A percentile compares a stretch with the other conserved stretches of the same genome.
These are phyloP conservation scores for Fusarium fracticaudum DNA, from an alignment of 2,329 filamentous ascomycete genomes.

Conservation along the genomic window DNA sequence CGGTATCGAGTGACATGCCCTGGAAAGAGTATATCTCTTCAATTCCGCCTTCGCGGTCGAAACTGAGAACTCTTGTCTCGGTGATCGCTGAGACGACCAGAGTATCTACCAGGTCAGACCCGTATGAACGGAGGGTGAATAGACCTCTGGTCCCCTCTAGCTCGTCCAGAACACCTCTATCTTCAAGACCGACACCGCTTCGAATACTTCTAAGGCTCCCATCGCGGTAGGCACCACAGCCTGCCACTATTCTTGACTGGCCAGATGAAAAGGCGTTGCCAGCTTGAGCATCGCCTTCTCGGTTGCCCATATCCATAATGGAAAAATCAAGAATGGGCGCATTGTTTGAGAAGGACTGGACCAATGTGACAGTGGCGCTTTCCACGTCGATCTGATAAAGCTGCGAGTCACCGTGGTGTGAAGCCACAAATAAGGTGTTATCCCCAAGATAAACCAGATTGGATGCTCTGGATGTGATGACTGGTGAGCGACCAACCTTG, in stretches of 20 bases:
- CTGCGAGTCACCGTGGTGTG: constrained; percentile 92
- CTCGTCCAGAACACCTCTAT: constrained; percentile 82
- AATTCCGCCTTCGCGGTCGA: constrained; percentile 77
- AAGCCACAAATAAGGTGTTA: constrained; percentile 84
- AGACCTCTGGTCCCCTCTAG: constrained; percentile 78
- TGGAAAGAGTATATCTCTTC: constrained; percentile 85
- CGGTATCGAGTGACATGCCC: constrained; percentile 73
- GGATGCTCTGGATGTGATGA: constrained; percentile 76
- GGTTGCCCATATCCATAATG: constrained; percentile 94
- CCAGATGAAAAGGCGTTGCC: constrained; percentile 94
- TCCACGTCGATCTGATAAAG: constrained; percentile 69
- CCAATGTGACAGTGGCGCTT: constrained; percentile 63
- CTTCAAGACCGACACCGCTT: constrained; percentile 92
- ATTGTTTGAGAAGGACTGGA: constrained; percentile 80
- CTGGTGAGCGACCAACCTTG: constrained; percentile 40
- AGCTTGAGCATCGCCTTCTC: constrained; percentile 76
- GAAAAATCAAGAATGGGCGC: constrained; percentile 93
- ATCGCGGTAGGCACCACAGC: constrained; percentile 89
- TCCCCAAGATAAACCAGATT: constrained; percentile 80
- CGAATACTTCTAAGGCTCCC: constrained; percentile 89
- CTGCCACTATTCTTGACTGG: constrained; percentile 91
- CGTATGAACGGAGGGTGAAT: constrained; percentile 70
- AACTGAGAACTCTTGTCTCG: constrained; percentile 85
- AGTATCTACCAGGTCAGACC: constrained; percentile 67
- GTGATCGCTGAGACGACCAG: constrained; percentile 83